A percentile compares a stretch with the other conserved stretches of the same genome.
These are phyloP conservation scores for Scenedesmus sp. DNA, from an alignment of 163 green algal genomes.

Conservation along the genomic window DNA sequence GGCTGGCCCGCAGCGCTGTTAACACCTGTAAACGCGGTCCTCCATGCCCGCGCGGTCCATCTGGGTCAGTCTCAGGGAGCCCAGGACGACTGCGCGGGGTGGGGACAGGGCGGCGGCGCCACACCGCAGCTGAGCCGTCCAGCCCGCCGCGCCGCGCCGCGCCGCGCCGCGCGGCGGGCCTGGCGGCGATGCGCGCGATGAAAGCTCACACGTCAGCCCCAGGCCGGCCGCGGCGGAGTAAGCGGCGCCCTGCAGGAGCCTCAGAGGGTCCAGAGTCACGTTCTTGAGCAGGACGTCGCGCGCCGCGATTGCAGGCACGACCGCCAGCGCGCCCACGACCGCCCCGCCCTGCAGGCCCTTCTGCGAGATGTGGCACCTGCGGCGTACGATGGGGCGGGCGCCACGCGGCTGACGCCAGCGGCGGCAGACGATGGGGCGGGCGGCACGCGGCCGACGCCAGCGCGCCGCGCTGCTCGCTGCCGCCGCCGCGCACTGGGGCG, in stretches of 20 bases:
- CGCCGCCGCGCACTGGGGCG: no score
- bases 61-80: slow-evolving; percentile 21
- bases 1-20: background rate
- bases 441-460: no score
- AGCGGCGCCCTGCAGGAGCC: slow-evolving; percentile 8
- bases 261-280: slow-evolving; percentile 6
- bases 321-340: slow-evolving; percentile 15
- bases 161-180: no score
- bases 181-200: no score
- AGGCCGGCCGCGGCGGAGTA: slow-evolving; percentile 3
- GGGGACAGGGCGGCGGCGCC: background rate
- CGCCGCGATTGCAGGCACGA: background rate
- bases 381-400: no score
- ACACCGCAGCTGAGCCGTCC: background rate
- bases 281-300: slow-evolving; percentile 1
- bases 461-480: no score
- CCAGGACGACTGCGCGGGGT: slow-evolving; percentile 27
- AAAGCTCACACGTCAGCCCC: slow-evolving; percentile 32
- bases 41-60: slow-evolving; percentile 42
- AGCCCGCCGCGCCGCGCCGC: no score
- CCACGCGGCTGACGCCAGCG: no score
- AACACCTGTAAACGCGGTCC: slow-evolving; percentile 41
- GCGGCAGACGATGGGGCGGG: no score
- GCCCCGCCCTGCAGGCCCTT: slow-evolving; percentile 36
- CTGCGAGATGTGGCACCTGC: slow-evolving; percentile 3